Evolutionary conservation across 148 eudicot genomes (phyloP), one percentile per base, ranked within the genome.

Genomic region (Cornus suecica): DNA sequence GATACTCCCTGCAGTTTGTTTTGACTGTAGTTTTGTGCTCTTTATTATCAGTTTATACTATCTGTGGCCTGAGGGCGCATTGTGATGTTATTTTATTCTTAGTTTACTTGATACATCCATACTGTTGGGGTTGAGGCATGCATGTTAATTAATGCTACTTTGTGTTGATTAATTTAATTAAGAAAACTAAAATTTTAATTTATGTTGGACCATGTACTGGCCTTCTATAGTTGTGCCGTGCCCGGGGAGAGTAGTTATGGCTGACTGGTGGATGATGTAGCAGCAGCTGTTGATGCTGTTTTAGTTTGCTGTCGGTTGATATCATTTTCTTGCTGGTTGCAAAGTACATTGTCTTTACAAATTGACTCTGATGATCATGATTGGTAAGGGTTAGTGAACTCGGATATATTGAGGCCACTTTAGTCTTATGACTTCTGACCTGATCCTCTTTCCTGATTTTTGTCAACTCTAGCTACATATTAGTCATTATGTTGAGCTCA

Each of bases 251-350:
- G 74, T 51, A 42, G 56, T 54, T 67, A 66, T 73, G 69, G 78
- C 75, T 69, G 79, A 76, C 68, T 75, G 72, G 58, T 54, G n/a
- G 77, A 76, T 71, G 76, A 61, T 71, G 85, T 51, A 74, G 81
- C 80, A 74, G 81, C 80, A 79, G 82, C 77, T 76, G 72, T 71
- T 75, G 80, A 71, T 82, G 82, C 78, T 78, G 85, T 75, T 45
- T 70, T 61, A 70, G 23, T 37, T 73, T 76, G 82, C 82, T 32
- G 82, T 68, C 62, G 72, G 73, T 74, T 82, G 79, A 41, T 65
- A 64, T 56, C 68, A 74, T 73, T 65, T 73, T 73, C 68, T 76
- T 76, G 85, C 71, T 76, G 83, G 81, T 78, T 79, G 72, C 71
- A 66, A 63, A 42, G n/a, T 76, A 37, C 42, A 41, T 30, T 69